These are phyloP conservation scores for Cicer pinnatifidum DNA, from an alignment of 306 rosid genomes.

Conservation along the genomic window DNA sequence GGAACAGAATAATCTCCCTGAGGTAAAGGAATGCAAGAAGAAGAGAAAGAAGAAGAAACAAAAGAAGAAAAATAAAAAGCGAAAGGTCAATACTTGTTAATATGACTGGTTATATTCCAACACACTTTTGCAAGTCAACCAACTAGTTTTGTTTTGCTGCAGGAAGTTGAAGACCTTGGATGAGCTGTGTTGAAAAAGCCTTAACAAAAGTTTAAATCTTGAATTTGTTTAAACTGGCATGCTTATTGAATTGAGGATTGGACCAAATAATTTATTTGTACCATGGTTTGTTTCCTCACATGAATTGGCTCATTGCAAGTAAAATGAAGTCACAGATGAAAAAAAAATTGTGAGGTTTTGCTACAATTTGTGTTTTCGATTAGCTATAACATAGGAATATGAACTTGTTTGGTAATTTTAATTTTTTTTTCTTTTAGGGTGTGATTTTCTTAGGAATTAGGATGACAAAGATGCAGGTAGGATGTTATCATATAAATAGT, in stretches of 20 bases:
- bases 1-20: constrained; percentile 45
- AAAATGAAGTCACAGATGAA: constrained; percentile 16
- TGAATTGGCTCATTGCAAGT: constrained; percentile 7
- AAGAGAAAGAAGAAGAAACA: constrained; percentile 50
- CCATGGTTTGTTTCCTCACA: constrained; percentile 41
- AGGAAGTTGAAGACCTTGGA: constrained; percentile 55
- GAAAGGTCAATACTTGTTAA: constrained; percentile 54
- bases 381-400: background rate
- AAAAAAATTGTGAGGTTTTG: constrained; percentile 8
- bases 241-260: constrained; percentile 33
- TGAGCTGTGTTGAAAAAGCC: constrained; percentile 50
- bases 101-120: constrained; percentile 37
- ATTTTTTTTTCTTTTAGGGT: background rate
- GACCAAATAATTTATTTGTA: constrained; percentile 20
- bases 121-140: constrained; percentile 7
- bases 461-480: constrained; percentile 15
- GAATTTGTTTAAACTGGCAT: constrained; percentile 39
- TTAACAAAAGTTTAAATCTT: constrained; percentile 54
- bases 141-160: constrained; percentile 46
- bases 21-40: constrained; percentile 54
- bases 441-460: background rate
- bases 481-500: background rate
- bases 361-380: constrained; percentile 6
- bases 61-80: constrained; percentile 59
- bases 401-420: constrained; percentile 24